Conservation (phyloP, 2,329 filamentous ascomycete species). For the Rhexocercosporidium sp. region DNA sequence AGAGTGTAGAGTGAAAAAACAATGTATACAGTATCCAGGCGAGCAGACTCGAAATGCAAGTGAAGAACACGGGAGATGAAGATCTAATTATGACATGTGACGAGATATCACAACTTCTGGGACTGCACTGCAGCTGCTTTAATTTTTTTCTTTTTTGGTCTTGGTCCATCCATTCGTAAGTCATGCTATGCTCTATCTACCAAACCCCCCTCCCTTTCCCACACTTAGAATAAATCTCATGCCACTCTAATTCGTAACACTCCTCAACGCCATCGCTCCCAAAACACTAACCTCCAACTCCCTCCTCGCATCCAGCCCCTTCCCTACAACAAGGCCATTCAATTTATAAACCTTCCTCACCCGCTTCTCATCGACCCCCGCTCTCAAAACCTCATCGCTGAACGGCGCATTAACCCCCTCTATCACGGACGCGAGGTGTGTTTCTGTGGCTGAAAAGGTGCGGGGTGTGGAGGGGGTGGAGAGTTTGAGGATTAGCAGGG, state of each 20-base stretch:
- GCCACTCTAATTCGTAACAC: constrained; percentile 48
- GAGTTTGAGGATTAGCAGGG: constrained; percentile 84
- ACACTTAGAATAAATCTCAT: too few relatives aligned
- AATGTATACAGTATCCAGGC: too few relatives aligned
- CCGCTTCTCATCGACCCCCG: constrained; percentile 67
- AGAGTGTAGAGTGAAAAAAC: too few relatives aligned
- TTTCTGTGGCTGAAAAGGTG: constrained; percentile 54
- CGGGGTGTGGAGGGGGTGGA: constrained; percentile 55
- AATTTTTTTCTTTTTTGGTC: background rate
- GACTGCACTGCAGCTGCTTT: background rate
- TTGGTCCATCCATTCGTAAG: background rate
- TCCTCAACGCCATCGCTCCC: constrained; percentile 79
- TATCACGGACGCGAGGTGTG: constrained; percentile 66
- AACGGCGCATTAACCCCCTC: constrained; percentile 65
- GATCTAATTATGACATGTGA: too few relatives aligned
- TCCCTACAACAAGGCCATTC: constrained; percentile 56
- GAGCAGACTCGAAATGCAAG: too few relatives aligned
- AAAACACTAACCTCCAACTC: constrained; percentile 74
- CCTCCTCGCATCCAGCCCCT: constrained; percentile 46
- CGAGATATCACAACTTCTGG: background rate
- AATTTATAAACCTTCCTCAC: constrained; percentile 90
- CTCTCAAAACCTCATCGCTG: constrained; percentile 65
- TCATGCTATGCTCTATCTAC: background rate
- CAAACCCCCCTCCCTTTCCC: background rate
- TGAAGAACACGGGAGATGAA: too few relatives aligned